A percentile compares a stretch with the other conserved stretches of the same genome.
Conservation (phyloP, 768 basidiomycete genomes). For the Rhizopogon vinicolor region DNA sequence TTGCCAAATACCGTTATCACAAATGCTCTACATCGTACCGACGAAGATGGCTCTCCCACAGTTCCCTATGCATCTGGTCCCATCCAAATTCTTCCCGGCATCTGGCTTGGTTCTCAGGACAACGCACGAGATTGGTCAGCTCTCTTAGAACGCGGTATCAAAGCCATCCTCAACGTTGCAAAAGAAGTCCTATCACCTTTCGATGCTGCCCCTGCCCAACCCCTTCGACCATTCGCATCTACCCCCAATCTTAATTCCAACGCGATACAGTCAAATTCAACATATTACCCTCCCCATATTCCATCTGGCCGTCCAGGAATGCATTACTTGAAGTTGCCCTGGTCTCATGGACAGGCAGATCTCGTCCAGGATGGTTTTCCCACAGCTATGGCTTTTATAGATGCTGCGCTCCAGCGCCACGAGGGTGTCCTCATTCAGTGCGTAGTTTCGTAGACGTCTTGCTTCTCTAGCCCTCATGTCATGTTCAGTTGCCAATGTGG, state of each 20-base stretch:
- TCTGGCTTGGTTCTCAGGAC: conserved; percentile 91
- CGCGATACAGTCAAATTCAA: conserved; percentile 33
- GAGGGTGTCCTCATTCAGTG: conserved; percentile 86
- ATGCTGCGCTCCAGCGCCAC: conserved; percentile 67
- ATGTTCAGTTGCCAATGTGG: conserved; percentile 84
- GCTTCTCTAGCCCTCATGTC: conserved; percentile 11
- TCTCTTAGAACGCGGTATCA: conserved; percentile 68
- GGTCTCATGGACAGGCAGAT: conserved; percentile 94
- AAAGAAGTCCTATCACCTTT: conserved; percentile 83
- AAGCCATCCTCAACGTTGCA: conserved; percentile 85
- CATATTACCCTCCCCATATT: conserved; percentile 64
- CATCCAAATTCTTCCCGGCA: conserved; percentile 74
- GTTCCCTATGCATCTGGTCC: conserved; percentile 80
- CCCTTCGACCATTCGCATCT: conserved; percentile 60
- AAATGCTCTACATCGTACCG: conserved; percentile 56
- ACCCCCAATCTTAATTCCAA: conserved; percentile 55
- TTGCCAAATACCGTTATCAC: conserved; percentile 51
- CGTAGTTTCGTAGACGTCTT: conserved; percentile 30
- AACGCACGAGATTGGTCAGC: conserved; percentile 80
- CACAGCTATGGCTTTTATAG: conserved; percentile 76
- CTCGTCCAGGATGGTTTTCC: conserved; percentile 77
- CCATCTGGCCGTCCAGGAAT: conserved; percentile 69
- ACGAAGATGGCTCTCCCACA: conserved; percentile 56
- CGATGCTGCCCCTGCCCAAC: conserved; percentile 41
- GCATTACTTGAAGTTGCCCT: conserved; percentile 85